These are phyloP conservation scores for Dactylonectria macrodidyma DNA, from an alignment of 2,329 filamentous ascomycete genomes.

Conservation along the genomic window DNA sequence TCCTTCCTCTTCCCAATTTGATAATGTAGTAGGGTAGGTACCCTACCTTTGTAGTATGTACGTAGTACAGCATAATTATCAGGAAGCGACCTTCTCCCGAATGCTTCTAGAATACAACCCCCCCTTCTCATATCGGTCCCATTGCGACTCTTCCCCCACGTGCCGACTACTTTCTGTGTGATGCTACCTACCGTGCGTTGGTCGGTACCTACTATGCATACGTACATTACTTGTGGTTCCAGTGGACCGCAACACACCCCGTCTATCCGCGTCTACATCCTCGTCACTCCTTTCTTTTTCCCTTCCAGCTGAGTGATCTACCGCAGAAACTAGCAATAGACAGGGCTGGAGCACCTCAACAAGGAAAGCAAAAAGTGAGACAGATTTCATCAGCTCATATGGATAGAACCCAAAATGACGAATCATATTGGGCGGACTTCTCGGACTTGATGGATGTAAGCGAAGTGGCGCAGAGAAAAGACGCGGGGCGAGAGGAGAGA, in stretches of 20 bases:
- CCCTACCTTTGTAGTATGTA: not conserved
- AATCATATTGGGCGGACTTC: not conserved
- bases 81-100: not conserved
- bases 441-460: not conserved
- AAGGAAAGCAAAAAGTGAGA: conserved; percentile 9
- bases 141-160: not conserved
- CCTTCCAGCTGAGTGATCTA: conserved; percentile 17
- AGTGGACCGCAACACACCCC: not conserved
- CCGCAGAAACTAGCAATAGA: conserved; percentile 8
- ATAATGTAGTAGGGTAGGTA: not conserved
- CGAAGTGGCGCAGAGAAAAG: not conserved
- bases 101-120: conserved; percentile 13
- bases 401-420: not conserved
- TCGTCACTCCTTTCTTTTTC: conserved; percentile 20
- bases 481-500: not conserved
- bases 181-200: not conserved
- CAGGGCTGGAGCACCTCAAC: conserved; percentile 5
- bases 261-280: not conserved
- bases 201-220: too few species aligned
- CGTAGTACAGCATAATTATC: too few species aligned
- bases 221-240: too few species aligned
- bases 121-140: not conserved
- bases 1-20: not conserved
- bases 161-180: not conserved
- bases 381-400: conserved; percentile 1